Percentiles rank a stretch among this genome's conserved stretches.
Evolutionary conservation across 2,329 filamentous ascomycete species (phyloP).

Genomic region (Pseudogymnoascus sp.): DNA sequence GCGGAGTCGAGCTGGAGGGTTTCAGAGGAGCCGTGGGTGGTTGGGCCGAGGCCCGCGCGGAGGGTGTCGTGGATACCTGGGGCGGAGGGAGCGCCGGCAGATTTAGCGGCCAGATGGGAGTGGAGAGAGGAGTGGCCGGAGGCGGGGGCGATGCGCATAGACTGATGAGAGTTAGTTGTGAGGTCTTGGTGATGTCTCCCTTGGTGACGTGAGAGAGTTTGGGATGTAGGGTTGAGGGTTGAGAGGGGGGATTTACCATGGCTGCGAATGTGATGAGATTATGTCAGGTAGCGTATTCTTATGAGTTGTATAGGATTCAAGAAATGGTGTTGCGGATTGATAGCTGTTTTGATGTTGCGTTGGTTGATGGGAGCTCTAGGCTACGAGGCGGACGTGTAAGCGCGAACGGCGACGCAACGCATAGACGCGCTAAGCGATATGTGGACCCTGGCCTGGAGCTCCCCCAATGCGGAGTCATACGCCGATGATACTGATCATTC

Average conservation of each 20-base stretch:
- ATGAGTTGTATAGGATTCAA: neutral
- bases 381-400: slow-evolving; percentile 13
- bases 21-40: slow-evolving; percentile 37
- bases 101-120: slow-evolving; percentile 49
- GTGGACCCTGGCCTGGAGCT: slow-evolving; percentile 5
- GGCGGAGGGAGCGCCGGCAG: slow-evolving; percentile 74
- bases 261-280: slow-evolving; percentile 28
- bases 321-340: slow-evolving; percentile 9
- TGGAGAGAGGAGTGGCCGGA: slow-evolving; percentile 57
- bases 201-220: neutral
- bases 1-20: slow-evolving; percentile 46
- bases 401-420: slow-evolving; percentile 7
- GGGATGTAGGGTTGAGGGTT: neutral
- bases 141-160: slow-evolving; percentile 80
- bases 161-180: slow-evolving; percentile 41
- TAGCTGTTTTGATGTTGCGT: slow-evolving; percentile 8
- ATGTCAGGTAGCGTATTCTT: neutral
- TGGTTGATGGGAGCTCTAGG: slow-evolving; percentile 14
- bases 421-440: slow-evolving; percentile 12
- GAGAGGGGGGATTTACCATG: slow-evolving; percentile 39
- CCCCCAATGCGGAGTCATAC: slow-evolving; percentile 19
- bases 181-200: neutral
- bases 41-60: slow-evolving; percentile 70
- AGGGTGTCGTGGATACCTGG: slow-evolving; percentile 92
- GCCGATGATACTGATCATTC: neutral